Percentiles rank a stretch among this genome's conserved stretches.
phyloP scores from a whole-genome alignment of 2,329 filamentous ascomycete species.

The Xylaria sp. region DNA sequence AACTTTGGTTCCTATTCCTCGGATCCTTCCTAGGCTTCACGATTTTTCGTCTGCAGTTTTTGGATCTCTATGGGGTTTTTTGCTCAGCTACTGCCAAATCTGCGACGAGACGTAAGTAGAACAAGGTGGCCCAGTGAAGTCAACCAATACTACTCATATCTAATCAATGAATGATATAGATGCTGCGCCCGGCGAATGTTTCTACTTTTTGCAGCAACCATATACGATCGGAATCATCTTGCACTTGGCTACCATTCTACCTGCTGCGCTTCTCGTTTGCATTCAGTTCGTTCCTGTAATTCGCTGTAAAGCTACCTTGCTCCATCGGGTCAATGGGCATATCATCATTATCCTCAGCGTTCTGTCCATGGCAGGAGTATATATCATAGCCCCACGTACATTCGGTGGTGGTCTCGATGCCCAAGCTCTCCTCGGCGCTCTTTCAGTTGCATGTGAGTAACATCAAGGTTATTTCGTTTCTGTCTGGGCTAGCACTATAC shows the following conservation, averaged over 20 bases:
- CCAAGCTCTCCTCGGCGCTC: conserved; percentile 56
- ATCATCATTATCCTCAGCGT: conserved; percentile 58
- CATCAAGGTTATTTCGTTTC: too few species aligned
- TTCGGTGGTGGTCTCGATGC: conserved; percentile 65
- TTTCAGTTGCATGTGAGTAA: conserved; percentile 47
- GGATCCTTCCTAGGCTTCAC: conserved; percentile 59
- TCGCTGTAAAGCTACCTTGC: conserved; percentile 51
- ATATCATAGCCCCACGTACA: conserved; percentile 62
- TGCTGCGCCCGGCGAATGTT: conserved; percentile 54
- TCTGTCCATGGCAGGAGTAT: conserved; percentile 57
- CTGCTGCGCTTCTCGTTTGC: conserved; percentile 51
- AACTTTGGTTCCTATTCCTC: conserved; percentile 60
- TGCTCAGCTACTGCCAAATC: conserved; percentile 43
- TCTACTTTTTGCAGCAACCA: conserved; percentile 48
- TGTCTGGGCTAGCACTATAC: too few species aligned
- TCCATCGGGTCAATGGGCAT: too few species aligned
- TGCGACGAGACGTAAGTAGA: conserved; percentile 16
- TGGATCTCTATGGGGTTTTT: conserved; percentile 56
- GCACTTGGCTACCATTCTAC: conserved; percentile 59
- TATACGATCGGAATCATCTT: conserved; percentile 56
- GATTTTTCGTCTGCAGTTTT: conserved; percentile 59
- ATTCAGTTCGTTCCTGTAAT: conserved; percentile 61
- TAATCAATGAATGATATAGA: background rate
- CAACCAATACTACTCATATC: background rate
- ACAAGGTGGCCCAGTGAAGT: background rate